Percentiles rank a stretch among this genome's conserved stretches.
These are phyloP conservation scores for Mortierella claussenii DNA, from an alignment of 192 early-diverging fungal species.

Conservation along the genomic window DNA sequence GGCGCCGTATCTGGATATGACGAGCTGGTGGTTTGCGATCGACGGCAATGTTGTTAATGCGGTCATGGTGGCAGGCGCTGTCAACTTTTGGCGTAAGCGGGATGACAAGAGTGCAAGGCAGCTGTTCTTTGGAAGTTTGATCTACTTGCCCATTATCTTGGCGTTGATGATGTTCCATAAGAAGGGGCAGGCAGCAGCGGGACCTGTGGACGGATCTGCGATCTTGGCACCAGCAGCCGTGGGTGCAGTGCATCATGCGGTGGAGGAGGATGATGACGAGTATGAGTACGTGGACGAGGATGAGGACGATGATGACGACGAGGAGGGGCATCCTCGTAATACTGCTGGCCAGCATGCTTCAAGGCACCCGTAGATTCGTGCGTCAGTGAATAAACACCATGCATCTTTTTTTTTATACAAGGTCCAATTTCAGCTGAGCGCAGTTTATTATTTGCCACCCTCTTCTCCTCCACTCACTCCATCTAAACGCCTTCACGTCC, in stretches of 20 bases:
- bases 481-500: constrained; percentile 4
- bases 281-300: constrained; percentile 52
- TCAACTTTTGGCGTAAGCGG: constrained; percentile 80
- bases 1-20: constrained; percentile 77
- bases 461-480: neutral
- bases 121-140: constrained; percentile 91
- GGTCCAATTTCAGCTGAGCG: no score
- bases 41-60: constrained; percentile 84
- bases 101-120: constrained; percentile 86
- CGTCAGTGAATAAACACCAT: no score
- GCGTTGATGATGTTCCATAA: constrained; percentile 94
- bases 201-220: constrained; percentile 1
- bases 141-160: constrained; percentile 88
- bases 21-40: constrained; percentile 78
- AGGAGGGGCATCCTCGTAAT: no score
- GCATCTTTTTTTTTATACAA: no score
- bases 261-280: constrained; percentile 46
- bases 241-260: neutral
- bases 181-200: constrained; percentile 26
- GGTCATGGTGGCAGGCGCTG: constrained; percentile 75
- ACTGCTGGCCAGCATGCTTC: no score
- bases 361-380: no score
- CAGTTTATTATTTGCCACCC: constrained; percentile 1
- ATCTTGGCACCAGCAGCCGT: neutral
- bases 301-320: constrained; percentile 34